Conservation (phyloP, 305 asterid genomes). For the Fraxinus velutina region DNA sequence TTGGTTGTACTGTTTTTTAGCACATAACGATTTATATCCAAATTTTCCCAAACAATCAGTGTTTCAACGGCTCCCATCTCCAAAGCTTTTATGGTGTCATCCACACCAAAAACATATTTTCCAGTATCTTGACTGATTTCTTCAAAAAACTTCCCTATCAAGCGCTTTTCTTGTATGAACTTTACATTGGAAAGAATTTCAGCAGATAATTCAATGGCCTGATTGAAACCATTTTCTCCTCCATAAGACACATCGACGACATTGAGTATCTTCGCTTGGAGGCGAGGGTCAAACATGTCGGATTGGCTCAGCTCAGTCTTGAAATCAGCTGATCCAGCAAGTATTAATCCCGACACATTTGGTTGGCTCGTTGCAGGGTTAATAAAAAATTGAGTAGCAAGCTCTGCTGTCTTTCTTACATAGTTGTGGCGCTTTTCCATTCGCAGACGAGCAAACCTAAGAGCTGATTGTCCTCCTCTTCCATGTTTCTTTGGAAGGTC, state of each 20-base stretch:
- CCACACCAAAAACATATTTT: conserved; percentile 52
- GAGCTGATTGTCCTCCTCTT: conserved; percentile 62
- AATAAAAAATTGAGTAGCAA: conserved; percentile 51
- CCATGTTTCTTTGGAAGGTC: conserved; percentile 60
- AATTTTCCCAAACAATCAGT: conserved; percentile 54
- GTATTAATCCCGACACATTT: conserved; percentile 51
- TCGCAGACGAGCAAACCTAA: conserved; percentile 55
- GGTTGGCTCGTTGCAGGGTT: conserved; percentile 59
- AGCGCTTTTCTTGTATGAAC: conserved; percentile 54
- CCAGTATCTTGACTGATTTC: conserved; percentile 63
- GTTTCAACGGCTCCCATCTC: conserved; percentile 64
- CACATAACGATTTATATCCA: conserved; percentile 42
- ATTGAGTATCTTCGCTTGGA: conserved; percentile 53
- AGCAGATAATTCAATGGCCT: conserved; percentile 55
- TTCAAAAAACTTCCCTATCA: conserved; percentile 57
- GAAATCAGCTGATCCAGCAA: conserved; percentile 66
- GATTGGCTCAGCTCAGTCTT: conserved; percentile 64
- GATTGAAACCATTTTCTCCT: conserved; percentile 62
- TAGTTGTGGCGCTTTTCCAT: conserved; percentile 61
- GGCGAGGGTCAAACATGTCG: conserved; percentile 61
- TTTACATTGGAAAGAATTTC: conserved; percentile 57
- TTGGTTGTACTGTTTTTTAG: conserved; percentile 39
- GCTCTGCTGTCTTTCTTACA: conserved; percentile 56
- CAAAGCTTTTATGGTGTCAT: conserved; percentile 47
- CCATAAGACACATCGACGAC: conserved; percentile 61